Conservation (phyloP, 1,284 basidiomycete species). For the Cutaneotrichosporon cyanovorans region DNA sequence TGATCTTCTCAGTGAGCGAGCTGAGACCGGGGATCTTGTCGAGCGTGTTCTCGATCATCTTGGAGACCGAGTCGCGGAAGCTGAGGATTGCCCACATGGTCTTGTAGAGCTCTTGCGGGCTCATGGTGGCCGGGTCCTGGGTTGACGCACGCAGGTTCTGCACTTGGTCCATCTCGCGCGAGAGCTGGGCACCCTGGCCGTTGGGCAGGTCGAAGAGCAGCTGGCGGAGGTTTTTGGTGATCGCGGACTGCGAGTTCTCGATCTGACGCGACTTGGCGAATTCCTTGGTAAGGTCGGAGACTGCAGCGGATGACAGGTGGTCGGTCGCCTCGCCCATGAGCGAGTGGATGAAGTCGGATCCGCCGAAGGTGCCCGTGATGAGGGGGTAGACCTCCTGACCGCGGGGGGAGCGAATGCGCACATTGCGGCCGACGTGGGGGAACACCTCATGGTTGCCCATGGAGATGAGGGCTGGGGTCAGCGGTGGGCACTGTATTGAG, state of each 20-base stretch:
- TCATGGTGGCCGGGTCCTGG: conserved; percentile 70
- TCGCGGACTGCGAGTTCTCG: conserved; percentile 49
- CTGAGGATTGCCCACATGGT: conserved; percentile 77
- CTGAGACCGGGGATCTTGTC: conserved; percentile 57
- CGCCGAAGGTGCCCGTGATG: conserved; percentile 83
- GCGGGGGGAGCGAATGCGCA: conserved; percentile 66
- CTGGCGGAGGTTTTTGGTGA: conserved; percentile 41
- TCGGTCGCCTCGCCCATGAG: conserved; percentile 50
- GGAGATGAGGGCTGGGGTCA: conserved; percentile 53
- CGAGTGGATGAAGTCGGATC: conserved; percentile 75
- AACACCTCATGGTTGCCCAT: conserved; percentile 74
- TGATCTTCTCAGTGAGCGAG: conserved; percentile 71
- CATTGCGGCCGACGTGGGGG: conserved; percentile 78
- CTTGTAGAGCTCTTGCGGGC: conserved; percentile 72
- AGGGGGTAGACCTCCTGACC: conserved; percentile 71
- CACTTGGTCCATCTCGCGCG: conserved; percentile 67
- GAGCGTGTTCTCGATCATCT: conserved; percentile 74
- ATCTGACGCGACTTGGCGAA: conserved; percentile 56
- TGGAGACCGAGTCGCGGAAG: conserved; percentile 76
- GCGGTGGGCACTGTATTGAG: neutral
- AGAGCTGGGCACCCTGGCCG: conserved; percentile 50
- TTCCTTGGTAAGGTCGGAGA: conserved; percentile 76
- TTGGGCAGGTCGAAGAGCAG: conserved; percentile 56
- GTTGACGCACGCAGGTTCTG: conserved; percentile 55
- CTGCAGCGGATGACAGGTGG: conserved; percentile 56